Conservation (phyloP, 192 early-diverging fungal species). For the Backusella morwellensis region DNA sequence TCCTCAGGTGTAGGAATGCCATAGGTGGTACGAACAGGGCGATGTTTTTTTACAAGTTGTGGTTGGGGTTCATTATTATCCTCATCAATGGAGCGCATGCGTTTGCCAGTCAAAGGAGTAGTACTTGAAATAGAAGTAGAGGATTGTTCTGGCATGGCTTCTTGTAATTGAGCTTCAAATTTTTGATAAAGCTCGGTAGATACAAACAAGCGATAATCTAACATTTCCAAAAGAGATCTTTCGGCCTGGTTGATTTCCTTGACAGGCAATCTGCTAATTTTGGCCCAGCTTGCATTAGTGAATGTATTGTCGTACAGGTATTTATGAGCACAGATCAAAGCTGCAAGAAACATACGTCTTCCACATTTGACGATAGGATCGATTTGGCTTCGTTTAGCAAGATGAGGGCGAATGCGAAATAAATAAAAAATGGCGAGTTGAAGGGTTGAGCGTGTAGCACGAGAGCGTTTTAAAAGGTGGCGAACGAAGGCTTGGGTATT, state of each 20-base stretch:
- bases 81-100: neutral
- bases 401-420: constrained; percentile 30
- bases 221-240: constrained; percentile 71
- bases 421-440: constrained; percentile 62
- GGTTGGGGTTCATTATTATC: neutral
- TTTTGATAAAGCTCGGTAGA: constrained; percentile 12
- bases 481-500: constrained; percentile 49
- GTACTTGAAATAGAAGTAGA: neutral
- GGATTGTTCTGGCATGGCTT: constrained; percentile 5
- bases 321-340: constrained; percentile 88
- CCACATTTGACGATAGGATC: constrained; percentile 58
- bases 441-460: constrained; percentile 59
- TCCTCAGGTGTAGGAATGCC: constrained; percentile 15
- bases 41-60: neutral
- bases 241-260: constrained; percentile 84
- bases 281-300: constrained; percentile 85
- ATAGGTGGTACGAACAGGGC: neutral
- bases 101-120: neutral
- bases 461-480: constrained; percentile 55
- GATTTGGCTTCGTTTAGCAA: constrained; percentile 15
- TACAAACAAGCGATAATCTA: constrained; percentile 81
- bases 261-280: constrained; percentile 78
- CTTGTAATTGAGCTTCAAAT: constrained; percentile 13
- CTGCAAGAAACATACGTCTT: constrained; percentile 82
- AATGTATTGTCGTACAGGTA: constrained; percentile 86